A percentile compares a stretch with the other conserved stretches of the same genome.
phyloP scores from a whole-genome alignment of 2,329 filamentous ascomycete species.

The Neofusicoccum parvum region DNA sequence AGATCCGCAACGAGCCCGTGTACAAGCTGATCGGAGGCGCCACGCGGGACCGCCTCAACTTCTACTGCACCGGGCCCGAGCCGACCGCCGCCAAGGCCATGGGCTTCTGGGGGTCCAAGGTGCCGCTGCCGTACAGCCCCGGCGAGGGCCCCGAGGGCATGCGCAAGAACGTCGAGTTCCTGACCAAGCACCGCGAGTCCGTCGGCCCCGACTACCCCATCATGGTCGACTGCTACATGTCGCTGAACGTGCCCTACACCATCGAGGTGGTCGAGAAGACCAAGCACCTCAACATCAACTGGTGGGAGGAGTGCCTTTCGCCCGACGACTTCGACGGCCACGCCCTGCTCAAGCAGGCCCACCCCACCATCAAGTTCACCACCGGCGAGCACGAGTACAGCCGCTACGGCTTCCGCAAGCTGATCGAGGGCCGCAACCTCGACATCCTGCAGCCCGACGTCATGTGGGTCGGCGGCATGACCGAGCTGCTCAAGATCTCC shows the following conservation, averaged over 20 bases:
- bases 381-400: slow-evolving; percentile 97
- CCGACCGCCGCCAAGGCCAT: slow-evolving; percentile 77
- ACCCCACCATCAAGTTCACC: slow-evolving; percentile 89
- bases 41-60: slow-evolving; percentile 80
- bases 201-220: slow-evolving; percentile 90
- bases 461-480: slow-evolving; percentile 95
- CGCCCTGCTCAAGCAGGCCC: slow-evolving; percentile 83
- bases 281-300: slow-evolving; percentile 85
- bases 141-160: slow-evolving; percentile 82
- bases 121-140: slow-evolving; percentile 85
- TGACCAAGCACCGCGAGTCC: slow-evolving; percentile 78
- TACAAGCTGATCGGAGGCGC: slow-evolving; percentile 92
- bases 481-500: slow-evolving; percentile 85
- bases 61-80: slow-evolving; percentile 93
- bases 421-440: slow-evolving; percentile 86
- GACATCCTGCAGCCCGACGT: slow-evolving; percentile 96
- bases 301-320: slow-evolving; percentile 94
- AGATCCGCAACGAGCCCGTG: slow-evolving; percentile 88
- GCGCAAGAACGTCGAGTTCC: slow-evolving; percentile 86
- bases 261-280: slow-evolving; percentile 87
- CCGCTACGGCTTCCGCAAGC: slow-evolving; percentile 89
- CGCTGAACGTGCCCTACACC: slow-evolving; percentile 86
- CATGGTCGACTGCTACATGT: slow-evolving; percentile 98
- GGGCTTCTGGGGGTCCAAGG: slow-evolving; percentile 90
- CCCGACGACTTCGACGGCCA: slow-evolving; percentile 94